These are phyloP conservation scores for Meira nashicola DNA, from an alignment of 1,284 basidiomycete genomes.

Conservation along the genomic window DNA sequence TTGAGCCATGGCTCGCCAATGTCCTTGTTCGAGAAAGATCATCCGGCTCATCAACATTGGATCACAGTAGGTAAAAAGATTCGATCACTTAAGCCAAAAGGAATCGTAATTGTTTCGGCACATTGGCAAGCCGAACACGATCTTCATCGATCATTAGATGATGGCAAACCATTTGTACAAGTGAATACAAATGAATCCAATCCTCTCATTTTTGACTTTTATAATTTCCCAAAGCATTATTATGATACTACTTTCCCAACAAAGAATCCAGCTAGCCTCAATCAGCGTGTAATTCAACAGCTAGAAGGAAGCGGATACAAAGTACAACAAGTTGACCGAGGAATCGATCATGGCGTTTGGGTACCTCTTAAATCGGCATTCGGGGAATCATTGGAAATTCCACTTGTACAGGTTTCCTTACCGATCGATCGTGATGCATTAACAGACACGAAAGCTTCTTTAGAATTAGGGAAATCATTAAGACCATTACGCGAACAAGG, in stretches of 20 bases:
- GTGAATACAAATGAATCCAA: constrained; percentile 50
- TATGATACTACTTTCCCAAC: constrained; percentile 53
- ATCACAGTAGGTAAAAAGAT: constrained; percentile 51
- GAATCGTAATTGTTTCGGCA: constrained; percentile 55
- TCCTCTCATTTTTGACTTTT: constrained; percentile 57
- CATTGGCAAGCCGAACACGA: constrained; percentile 56
- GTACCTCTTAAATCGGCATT: constrained; percentile 55
- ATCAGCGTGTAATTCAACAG: constrained; percentile 41
- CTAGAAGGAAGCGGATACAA: constrained; percentile 31
- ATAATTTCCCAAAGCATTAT: constrained; percentile 54
- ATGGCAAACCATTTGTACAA: neutral
- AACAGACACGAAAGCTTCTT: constrained; percentile 40
- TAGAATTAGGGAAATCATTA: constrained; percentile 55
- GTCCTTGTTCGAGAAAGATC: constrained; percentile 53
- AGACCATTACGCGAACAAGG: constrained; percentile 44
- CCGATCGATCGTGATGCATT: constrained; percentile 35
- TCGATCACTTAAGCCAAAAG: constrained; percentile 42
- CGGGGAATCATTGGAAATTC: constrained; percentile 30
- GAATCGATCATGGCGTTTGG: constrained; percentile 57
- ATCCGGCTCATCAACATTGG: constrained; percentile 55
- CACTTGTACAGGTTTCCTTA: constrained; percentile 56
- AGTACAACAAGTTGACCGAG: constrained; percentile 42
- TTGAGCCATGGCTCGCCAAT: constrained; percentile 53
- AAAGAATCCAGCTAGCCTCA: constrained; percentile 35
- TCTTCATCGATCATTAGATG: neutral